Evolutionary conservation across 352 stramenopile genomes (phyloP), one percentile per base, ranked within the genome.

Genomic region (Blastocystis sp.): DNA sequence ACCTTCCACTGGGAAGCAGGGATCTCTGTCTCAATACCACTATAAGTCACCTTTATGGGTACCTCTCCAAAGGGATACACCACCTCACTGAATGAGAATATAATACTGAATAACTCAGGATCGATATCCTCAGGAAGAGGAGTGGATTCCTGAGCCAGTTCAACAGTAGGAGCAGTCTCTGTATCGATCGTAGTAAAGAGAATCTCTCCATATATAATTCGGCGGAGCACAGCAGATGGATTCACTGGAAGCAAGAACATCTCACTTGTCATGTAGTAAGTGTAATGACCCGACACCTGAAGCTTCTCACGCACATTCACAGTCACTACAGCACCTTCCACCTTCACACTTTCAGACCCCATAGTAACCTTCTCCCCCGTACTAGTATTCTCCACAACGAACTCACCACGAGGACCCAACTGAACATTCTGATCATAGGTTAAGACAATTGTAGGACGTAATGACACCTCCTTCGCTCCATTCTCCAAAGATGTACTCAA

Each of bases 381-480:
- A 33, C 24, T 22, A 40, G 62, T 60, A 53, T 79, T 56, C 68
- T 79, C 68, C n/a, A 81, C 3, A 13, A 81, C 70, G 6, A 81
- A 44, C 19, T 22, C 19, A 22, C 35, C 70, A 33, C 24, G 24
- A 5, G 44, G 2, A 51, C 48, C 33, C 70, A 54, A 6, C 66
- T 37, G 17, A 0, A 81, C 42, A 0, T 24, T 22, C 5, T 51
- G 70, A n/a, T 81, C 70, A 40, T 59, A 81, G 1, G 53, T 64
- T 3, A 81, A 24, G 27, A 22, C 22, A 17, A 81, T 33, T 33
- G 27, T n/a, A n/a, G 70, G 70, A 22, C 33, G 42, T n/a, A 81
- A 33, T n/a, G 70, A 81, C 42, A 81, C 70, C 9, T 81, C 70
- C 70, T 35, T 37, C 0, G 19, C 44, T 24, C 70, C 70, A 30